Evolutionary conservation across 805 yeast genomes (phyloP).

Genomic region (Saturnispora besseyi): DNA sequence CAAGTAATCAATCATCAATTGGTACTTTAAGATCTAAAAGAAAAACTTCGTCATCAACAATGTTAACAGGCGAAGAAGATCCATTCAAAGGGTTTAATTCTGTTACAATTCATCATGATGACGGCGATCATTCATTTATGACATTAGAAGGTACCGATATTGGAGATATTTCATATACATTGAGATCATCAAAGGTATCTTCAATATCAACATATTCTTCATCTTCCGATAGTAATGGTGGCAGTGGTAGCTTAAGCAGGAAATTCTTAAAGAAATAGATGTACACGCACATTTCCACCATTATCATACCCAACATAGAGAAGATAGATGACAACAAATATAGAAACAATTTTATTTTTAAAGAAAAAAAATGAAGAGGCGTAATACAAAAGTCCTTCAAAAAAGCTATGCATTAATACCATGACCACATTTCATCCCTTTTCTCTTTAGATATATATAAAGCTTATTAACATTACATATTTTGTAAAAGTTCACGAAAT

Average conservation of each 20-base stretch:
- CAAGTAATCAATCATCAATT: constrained; percentile 23
- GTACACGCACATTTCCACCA: too few species aligned
- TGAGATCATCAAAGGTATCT: constrained; percentile 28
- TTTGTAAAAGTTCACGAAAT: constrained; percentile 15
- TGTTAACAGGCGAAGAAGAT: constrained; percentile 32
- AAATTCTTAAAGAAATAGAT: constrained; percentile 24
- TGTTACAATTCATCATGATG: constrained; percentile 75
- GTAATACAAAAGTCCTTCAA: too few species aligned
- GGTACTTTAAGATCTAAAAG: constrained; percentile 38
- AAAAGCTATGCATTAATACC: too few species aligned
- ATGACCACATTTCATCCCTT: too few species aligned
- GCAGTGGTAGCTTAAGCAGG: constrained; percentile 8
- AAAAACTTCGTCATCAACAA: constrained; percentile 24
- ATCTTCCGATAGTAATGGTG: constrained; percentile 6
- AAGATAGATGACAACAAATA: background rate
- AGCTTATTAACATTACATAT: constrained; percentile 9
- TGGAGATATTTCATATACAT: constrained; percentile 50
- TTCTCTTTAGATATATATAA: constrained; percentile 4
- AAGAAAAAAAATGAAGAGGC: too few species aligned
- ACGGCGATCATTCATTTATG: constrained; percentile 39
- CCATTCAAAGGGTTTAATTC: constrained; percentile 84
- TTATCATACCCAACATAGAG: too few species aligned
- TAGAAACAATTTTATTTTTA: background rate
- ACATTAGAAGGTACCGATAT: constrained; percentile 39
- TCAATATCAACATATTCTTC: constrained; percentile 17